phyloP scores from a whole-genome alignment of 441 rosid genomes.

The Viola pubescens region DNA sequence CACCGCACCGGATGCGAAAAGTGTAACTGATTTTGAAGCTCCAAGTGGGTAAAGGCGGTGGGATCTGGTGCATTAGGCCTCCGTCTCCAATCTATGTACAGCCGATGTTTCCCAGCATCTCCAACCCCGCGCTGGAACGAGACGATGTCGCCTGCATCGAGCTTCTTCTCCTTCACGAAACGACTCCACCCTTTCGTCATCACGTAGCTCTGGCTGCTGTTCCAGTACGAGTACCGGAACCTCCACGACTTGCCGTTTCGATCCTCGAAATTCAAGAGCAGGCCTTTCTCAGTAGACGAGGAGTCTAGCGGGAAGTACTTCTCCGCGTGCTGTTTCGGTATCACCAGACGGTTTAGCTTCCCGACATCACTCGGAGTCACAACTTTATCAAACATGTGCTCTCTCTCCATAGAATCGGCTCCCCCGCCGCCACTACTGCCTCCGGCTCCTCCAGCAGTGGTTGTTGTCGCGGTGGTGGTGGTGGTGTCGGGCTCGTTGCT shows the following conservation, averaged over 20 bases:
- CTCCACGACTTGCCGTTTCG: slow-evolving; percentile 84
- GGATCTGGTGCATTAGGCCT: slow-evolving; percentile 56
- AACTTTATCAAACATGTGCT: slow-evolving; percentile 35
- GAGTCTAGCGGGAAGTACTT: slow-evolving; percentile 80
- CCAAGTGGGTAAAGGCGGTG: slow-evolving; percentile 23
- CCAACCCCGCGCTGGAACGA: slow-evolving; percentile 83
- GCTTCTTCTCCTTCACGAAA: slow-evolving; percentile 92
- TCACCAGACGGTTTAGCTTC: slow-evolving; percentile 85
- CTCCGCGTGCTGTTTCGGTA: slow-evolving; percentile 96
- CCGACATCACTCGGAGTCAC: slow-evolving; percentile 68
- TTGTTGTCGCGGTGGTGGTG: background rate
- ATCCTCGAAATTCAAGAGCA: slow-evolving; percentile 79
- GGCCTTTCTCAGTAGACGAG: slow-evolving; percentile 69
- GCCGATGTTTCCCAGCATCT: slow-evolving; percentile 43
- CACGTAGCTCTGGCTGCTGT: slow-evolving; percentile 94
- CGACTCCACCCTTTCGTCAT: slow-evolving; percentile 99
- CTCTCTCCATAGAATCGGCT: slow-evolving; percentile 19
- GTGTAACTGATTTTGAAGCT: slow-evolving; percentile 43
- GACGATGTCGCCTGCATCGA: slow-evolving; percentile 85
- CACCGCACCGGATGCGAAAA: slow-evolving; percentile 36
- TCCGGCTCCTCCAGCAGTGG: background rate
- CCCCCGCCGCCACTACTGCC: slow-evolving; percentile 13
- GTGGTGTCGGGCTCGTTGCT: slow-evolving; percentile 17
- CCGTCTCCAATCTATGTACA: slow-evolving; percentile 88
- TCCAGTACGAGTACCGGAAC: slow-evolving; percentile 94